A percentile compares a stretch with the other conserved stretches of the same genome.
Evolutionary conservation across 164 flowering plant species (phyloP).

Genomic region (Annona squamosa): DNA sequence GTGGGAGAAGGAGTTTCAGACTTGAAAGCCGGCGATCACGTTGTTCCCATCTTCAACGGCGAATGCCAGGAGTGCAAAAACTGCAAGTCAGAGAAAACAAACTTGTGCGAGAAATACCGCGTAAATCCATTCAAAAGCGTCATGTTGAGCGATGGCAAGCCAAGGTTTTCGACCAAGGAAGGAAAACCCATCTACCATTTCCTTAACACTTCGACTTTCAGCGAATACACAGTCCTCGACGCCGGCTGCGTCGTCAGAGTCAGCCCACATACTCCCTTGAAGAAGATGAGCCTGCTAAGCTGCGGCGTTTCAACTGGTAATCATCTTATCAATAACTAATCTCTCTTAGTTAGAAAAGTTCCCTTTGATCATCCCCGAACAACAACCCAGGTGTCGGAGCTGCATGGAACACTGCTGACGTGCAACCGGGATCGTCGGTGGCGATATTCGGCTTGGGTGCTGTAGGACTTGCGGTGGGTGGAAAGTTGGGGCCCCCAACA

Average conservation of each 20-base stretch:
- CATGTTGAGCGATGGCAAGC: slow-evolving; percentile 50
- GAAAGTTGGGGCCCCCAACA: background rate
- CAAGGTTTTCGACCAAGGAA: slow-evolving; percentile 39
- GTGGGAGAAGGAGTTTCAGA: slow-evolving; percentile 60
- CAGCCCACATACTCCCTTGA: slow-evolving; percentile 30
- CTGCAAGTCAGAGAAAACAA: slow-evolving; percentile 43
- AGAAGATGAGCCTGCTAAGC: slow-evolving; percentile 49
- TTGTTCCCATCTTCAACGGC: slow-evolving; percentile 63
- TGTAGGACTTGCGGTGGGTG: slow-evolving; percentile 69
- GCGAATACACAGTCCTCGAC: slow-evolving; percentile 58
- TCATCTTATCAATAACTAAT: background rate
- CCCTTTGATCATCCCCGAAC: background rate
- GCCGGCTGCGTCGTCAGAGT: slow-evolving; percentile 56
- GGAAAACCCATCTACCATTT: slow-evolving; percentile 62
- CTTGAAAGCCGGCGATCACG: slow-evolving; percentile 50
- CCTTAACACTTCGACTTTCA: slow-evolving; percentile 66
- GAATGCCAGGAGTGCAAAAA: slow-evolving; percentile 47
- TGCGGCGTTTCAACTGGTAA: slow-evolving; percentile 69
- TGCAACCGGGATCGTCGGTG: slow-evolving; percentile 46
- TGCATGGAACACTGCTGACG: slow-evolving; percentile 72
- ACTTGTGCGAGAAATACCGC: slow-evolving; percentile 40
- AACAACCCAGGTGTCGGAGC: slow-evolving; percentile 51
- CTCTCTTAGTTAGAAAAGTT: background rate
- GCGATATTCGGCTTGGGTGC: slow-evolving; percentile 73
- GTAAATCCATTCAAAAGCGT: slow-evolving; percentile 43